Percentiles rank a stretch among this genome's conserved stretches.
phyloP scores from a whole-genome alignment of 257 asterid species.

The Striga asiatica region DNA sequence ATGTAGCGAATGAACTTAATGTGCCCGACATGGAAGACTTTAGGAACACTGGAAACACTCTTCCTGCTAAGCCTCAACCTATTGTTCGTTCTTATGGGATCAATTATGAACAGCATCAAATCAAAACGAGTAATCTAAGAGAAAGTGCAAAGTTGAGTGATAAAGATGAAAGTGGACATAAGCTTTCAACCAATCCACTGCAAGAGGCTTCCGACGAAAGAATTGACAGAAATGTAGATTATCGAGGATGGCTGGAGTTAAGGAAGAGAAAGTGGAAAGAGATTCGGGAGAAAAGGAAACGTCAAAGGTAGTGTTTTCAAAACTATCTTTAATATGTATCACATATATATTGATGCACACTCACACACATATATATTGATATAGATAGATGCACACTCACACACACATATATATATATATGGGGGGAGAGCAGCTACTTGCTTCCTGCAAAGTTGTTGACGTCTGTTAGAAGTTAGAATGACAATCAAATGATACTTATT shows the following conservation, averaged over 20 bases:
- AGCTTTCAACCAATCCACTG: slow-evolving; percentile 20
- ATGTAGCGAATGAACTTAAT: slow-evolving; percentile 31
- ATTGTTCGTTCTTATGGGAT: slow-evolving; percentile 50
- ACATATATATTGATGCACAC: not conserved
- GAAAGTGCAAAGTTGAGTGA: slow-evolving; percentile 30
- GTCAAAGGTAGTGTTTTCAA: slow-evolving; percentile 52
- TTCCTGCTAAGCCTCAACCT: slow-evolving; percentile 46
- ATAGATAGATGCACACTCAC: not conserved
- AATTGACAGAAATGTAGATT: slow-evolving; percentile 55
- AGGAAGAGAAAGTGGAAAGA: slow-evolving; percentile 95
- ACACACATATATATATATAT: not conserved
- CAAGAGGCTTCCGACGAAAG: slow-evolving; percentile 39
- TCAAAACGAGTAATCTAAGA: slow-evolving; percentile 22
- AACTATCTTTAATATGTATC: not conserved
- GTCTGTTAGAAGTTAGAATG: not conserved
- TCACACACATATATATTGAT: not conserved
- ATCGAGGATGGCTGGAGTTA: slow-evolving; percentile 88
- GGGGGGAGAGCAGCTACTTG: not conserved
- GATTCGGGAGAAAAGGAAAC: slow-evolving; percentile 67
- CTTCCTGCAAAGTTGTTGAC: not conserved
- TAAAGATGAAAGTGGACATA: slow-evolving; percentile 22
- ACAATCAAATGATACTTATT: not conserved
- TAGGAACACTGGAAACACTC: slow-evolving; percentile 31
- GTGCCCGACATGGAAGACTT: slow-evolving; percentile 80
- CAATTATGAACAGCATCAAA: slow-evolving; percentile 27